Base-by-base conservation (phyloP, 176 grass and related monocot genomes). In the Musa beccarii region DNA sequence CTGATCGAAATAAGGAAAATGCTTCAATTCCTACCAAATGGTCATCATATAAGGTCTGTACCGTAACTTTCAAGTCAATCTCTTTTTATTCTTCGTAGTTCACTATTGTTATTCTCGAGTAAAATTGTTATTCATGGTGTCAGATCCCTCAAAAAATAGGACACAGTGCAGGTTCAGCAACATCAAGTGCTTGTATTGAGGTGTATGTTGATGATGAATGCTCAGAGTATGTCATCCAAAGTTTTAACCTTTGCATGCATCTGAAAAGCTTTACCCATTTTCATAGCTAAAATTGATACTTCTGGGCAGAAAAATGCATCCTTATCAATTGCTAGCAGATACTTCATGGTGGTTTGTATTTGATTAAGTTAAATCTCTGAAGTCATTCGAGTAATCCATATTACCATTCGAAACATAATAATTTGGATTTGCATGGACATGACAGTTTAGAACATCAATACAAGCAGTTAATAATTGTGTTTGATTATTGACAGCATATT, bases 1-100 rank as follows among this genome's bases (percentile, higher is more conserved):
- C 78, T 56, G 88, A 85, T 49, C 72, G 95, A 72, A 99, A 94
- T 79, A 99, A 99, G 79, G 91, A 99, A 79, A 99, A 99, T 74
- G 86, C 71, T 51, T 81, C 84, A 66, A 80, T 89, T 63, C 90
- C 90, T 63, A 7, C 83, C 63, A 99, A 79, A 92, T 99, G 95
- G 95, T 80, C 84, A 6, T 87, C 83, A 9, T 88, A 87, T 77
- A 99, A 94, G 90, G 95, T 98, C 72, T 77, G 81, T 53, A 13
- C 79, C 43, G 9, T 53, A 20, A 67, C 63, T 79, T 81, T 76
- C 52, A 10, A 75, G 53, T 4, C 20, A 10, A 16, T 66, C 20
- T 51, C 51, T 64, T 19, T 19, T 19, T 63, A 51, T 63, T 78
- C 51, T 67, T n/a, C 2, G 2, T 52, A 24, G 4, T 1, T 34